Base-by-base conservation (phyloP, 139 green algal genomes). In the Chlorella sorokiniana region DNA sequence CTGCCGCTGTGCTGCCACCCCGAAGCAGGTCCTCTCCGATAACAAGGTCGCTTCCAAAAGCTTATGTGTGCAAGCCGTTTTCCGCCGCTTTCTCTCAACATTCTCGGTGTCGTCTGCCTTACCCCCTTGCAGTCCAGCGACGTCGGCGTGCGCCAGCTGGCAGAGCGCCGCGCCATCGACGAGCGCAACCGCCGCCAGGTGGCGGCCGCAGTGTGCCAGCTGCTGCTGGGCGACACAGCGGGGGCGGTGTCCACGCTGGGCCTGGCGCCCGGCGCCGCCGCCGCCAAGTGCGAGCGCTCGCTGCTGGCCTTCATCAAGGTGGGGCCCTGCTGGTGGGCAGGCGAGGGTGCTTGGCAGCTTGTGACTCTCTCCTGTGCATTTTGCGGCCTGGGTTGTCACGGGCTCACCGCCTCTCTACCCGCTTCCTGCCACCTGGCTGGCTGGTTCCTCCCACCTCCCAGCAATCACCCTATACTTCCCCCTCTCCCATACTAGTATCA, bases 201-300 rank as follows among this genome's bases (percentile, higher is more conserved):
- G 52, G 86, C 86, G 23, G 35, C 56, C 27, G 56, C 62, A 3
- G 75, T 78, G 59, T 83, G 69, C 45, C 41, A 79, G 81, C 81
- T 90, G 81, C 81, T 90, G 69, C 64, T 90, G 75, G 86, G 86
- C 3, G 68, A 89, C 62, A 84, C 37, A 1, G 52, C 45, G 23
- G 65, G 48, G 29, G 86, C 86, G 2, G 71, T 59, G n/a, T 76
- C 64, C 25, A 63, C 77, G n/a, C 71, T 90, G 41, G 85, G 86
- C 18, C 64, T 89, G 40, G 5, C 16, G 20, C 41, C 29, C 29
- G 69, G 51, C 38, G 33, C 29, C 69, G 14, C 38, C 29, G 31
- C 61, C 22, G 35, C 38, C 6, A 85, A 76, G 59, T 84, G 82
- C 70, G 77, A 90, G 64, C 80, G 84, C 22, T 59, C 61, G 9